These are phyloP conservation scores for Rhynchosporium secalis DNA, from an alignment of 2,329 filamentous ascomycete genomes.

Conservation along the genomic window DNA sequence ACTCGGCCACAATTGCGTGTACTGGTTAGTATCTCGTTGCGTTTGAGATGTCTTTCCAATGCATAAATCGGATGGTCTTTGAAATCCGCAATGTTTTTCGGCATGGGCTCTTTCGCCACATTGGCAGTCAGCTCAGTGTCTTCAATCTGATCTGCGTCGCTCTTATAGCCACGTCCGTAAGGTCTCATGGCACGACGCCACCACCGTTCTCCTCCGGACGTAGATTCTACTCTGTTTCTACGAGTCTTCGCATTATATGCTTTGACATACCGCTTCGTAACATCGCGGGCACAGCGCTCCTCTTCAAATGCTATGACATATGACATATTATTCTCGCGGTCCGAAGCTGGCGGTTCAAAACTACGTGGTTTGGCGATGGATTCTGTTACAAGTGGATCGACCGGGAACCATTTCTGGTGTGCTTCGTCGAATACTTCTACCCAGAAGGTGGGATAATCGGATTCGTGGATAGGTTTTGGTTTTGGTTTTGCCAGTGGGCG, in stretches of 20 bases:
- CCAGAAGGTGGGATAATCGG: constrained; percentile 85
- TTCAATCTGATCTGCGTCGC: constrained; percentile 81
- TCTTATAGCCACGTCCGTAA: constrained; percentile 47
- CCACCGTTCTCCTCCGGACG: constrained; percentile 53
- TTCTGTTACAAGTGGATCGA: constrained; percentile 81
- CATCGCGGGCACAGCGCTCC: constrained; percentile 76
- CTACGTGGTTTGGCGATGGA: constrained; percentile 73
- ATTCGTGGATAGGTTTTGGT: constrained; percentile 59
- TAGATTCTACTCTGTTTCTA: constrained; percentile 71
- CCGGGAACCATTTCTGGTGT: constrained; percentile 86
- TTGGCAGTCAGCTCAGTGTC: constrained; percentile 70
- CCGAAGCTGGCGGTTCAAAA: constrained; percentile 80
- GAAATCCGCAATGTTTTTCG: constrained; percentile 81
- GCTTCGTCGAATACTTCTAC: constrained; percentile 86
- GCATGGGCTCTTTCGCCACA: constrained; percentile 79
- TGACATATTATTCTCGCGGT: constrained; percentile 71
- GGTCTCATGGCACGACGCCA: constrained; percentile 53
- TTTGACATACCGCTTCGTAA: constrained; percentile 85
- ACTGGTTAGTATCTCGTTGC: constrained; percentile 77
- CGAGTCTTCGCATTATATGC: constrained; percentile 89
- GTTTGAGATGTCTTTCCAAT: constrained; percentile 78
- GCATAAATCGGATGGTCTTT: constrained; percentile 84
- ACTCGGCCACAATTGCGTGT: constrained; percentile 75
- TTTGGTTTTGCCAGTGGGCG: constrained; percentile 41
- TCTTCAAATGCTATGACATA: constrained; percentile 87